A percentile compares a stretch with the other conserved stretches of the same genome.
phyloP scores from a whole-genome alignment of 768 basidiomycete genomes.

The Tulasnella sp. region DNA sequence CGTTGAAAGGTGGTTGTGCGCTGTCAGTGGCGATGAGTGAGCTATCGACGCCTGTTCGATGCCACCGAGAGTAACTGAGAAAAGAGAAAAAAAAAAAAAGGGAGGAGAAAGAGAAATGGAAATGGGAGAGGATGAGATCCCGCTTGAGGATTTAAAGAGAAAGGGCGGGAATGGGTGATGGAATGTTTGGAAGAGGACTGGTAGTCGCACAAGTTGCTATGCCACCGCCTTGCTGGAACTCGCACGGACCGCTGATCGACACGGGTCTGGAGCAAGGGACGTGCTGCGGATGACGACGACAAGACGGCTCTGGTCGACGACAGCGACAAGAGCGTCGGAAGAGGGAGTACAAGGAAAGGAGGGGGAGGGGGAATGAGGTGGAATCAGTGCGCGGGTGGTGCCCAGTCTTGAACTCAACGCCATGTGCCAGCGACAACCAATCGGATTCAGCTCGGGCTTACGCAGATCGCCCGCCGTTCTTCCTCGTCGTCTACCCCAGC shows the following conservation, averaged over 20 bases:
- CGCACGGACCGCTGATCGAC: not conserved
- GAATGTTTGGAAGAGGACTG: not conserved
- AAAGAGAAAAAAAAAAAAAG: not conserved
- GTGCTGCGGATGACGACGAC: not conserved
- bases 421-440: not conserved
- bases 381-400: not conserved
- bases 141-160: not conserved
- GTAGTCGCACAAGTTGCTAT: not conserved
- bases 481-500: no score
- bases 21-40: not conserved
- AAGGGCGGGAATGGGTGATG: not conserved
- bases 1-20: not conserved
- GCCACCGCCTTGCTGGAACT: not conserved
- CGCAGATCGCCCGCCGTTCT: not conserved
- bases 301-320: not conserved
- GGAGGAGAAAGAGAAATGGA: not conserved
- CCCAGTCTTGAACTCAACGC: not conserved
- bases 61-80: not conserved
- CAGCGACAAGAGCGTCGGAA: not conserved
- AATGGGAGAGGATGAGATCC: not conserved
- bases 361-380: not conserved
- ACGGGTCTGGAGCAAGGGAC: not conserved
- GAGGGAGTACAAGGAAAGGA: not conserved
- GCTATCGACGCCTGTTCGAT: conserved; percentile 4
- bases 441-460: not conserved